These are phyloP conservation scores for Ogataea nitratoaversa DNA, from an alignment of 805 yeast genomes.

Conservation along the genomic window DNA sequence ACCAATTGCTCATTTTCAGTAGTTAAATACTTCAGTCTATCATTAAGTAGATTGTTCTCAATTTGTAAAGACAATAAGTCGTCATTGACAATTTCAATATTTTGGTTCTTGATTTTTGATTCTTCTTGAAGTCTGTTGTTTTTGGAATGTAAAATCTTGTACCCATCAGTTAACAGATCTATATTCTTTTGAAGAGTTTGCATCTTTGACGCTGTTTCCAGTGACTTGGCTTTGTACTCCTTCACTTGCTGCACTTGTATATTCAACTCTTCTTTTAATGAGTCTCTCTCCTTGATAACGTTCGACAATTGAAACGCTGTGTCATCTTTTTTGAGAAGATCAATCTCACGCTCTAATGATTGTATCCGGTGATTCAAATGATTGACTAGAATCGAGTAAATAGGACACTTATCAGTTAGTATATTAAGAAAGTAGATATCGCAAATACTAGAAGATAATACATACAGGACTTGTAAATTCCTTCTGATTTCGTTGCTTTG, in stretches of 20 bases:
- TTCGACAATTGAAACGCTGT: constrained; percentile 12
- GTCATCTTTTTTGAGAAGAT: constrained; percentile 13
- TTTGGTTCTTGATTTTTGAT: constrained; percentile 36
- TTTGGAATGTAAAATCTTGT: constrained; percentile 18
- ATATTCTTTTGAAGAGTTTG: constrained; percentile 15
- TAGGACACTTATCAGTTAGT: constrained; percentile 4
- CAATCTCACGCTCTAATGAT: constrained; percentile 12
- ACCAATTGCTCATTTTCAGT: constrained; percentile 37
- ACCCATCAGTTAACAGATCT: constrained; percentile 21
- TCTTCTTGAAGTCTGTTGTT: constrained; percentile 26
- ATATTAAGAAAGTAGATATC: no score
- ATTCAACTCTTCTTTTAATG: constrained; percentile 7
- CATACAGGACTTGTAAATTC: constrained; percentile 22
- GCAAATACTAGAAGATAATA: neutral
- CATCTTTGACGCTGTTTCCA: constrained; percentile 1
- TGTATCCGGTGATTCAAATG: constrained; percentile 9
- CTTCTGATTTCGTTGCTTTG: constrained; percentile 5
- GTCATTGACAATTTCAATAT: constrained; percentile 47
- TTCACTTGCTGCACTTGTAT: constrained; percentile 3
- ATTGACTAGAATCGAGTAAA: constrained; percentile 8
- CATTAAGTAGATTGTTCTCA: constrained; percentile 42
- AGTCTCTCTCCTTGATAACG: constrained; percentile 6
- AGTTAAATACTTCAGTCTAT: constrained; percentile 28
- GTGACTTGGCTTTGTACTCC: neutral
- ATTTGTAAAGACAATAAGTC: constrained; percentile 45